Conservation (phyloP, 148 eudicot genomes). For the Persicaria tinctoria region DNA sequence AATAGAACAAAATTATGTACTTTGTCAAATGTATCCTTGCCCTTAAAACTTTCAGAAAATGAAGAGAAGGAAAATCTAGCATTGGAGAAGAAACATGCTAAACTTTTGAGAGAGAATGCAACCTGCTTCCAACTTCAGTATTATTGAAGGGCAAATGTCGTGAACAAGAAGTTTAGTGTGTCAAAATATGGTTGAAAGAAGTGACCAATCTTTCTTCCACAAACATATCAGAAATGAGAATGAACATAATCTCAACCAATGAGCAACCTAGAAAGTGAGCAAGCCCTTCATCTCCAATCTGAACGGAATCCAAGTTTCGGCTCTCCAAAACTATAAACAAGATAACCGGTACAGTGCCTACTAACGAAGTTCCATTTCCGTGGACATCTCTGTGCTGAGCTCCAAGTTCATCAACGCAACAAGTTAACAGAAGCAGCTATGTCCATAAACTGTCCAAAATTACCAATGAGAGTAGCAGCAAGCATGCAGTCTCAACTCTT, state of each 20-base stretch:
- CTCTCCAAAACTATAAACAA: slow-evolving; percentile 40
- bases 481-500: too few species aligned
- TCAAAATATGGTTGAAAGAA: slow-evolving; percentile 6
- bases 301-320: slow-evolving; percentile 85
- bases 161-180: slow-evolving; percentile 17
- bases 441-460: too few species aligned
- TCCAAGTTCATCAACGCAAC: too few species aligned
- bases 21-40: too few species aligned
- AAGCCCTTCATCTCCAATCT: slow-evolving; percentile 75
- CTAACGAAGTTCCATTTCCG: too few species aligned
- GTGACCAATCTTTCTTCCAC: neutral
- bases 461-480: too few species aligned
- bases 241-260: neutral
- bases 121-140: slow-evolving; percentile 87
- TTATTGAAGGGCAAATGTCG: slow-evolving; percentile 71
- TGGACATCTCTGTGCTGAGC: too few species aligned
- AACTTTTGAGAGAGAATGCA: slow-evolving; percentile 68
- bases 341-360: too few species aligned
- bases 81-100: neutral
- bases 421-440: too few species aligned
- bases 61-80: too few species aligned
- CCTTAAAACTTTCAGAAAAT: too few species aligned
- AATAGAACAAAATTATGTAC: too few species aligned
- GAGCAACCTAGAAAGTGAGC: slow-evolving; percentile 35
- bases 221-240: neutral